phyloP scores from a whole-genome alignment of 2,329 filamentous ascomycete genomes.

The Aspergillus piperis region DNA sequence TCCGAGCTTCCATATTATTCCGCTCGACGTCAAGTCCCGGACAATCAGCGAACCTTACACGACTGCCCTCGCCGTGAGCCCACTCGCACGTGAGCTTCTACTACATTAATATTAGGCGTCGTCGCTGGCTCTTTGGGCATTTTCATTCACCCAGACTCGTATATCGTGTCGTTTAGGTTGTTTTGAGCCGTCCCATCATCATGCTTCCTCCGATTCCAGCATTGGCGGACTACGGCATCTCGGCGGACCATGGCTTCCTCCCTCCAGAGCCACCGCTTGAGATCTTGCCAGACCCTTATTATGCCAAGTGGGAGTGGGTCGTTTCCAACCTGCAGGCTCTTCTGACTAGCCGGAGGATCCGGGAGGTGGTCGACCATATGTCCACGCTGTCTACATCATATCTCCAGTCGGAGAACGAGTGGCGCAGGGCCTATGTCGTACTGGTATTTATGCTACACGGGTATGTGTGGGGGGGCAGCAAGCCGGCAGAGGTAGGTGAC shows the following conservation, averaged over 20 bases:
- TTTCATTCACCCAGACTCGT: background rate
- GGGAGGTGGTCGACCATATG: slow-evolving; percentile 74
- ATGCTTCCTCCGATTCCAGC: slow-evolving; percentile 51
- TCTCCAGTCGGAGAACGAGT: slow-evolving; percentile 82
- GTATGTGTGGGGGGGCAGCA: slow-evolving; percentile 85
- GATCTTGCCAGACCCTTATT: slow-evolving; percentile 82
- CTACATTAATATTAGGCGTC: background rate
- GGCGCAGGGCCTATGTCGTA: slow-evolving; percentile 81
- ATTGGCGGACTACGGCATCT: slow-evolving; percentile 72
- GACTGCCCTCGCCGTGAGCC: background rate
- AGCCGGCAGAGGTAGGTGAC: slow-evolving; percentile 66
- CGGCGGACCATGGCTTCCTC: slow-evolving; percentile 75
- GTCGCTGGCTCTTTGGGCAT: background rate
- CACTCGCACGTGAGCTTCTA: background rate
- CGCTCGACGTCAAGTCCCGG: background rate
- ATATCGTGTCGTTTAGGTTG: background rate
- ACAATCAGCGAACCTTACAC: background rate
- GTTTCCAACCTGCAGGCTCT: slow-evolving; percentile 82
- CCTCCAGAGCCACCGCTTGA: slow-evolving; percentile 78
- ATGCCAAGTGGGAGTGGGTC: slow-evolving; percentile 90
- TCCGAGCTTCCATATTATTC: background rate
- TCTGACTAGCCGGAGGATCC: slow-evolving; percentile 80
- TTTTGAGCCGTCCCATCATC: background rate
- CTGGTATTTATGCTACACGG: slow-evolving; percentile 78
- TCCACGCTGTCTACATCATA: slow-evolving; percentile 81